Conservation (phyloP, 352 stramenopile species). For the Plasmopara viticola region DNA sequence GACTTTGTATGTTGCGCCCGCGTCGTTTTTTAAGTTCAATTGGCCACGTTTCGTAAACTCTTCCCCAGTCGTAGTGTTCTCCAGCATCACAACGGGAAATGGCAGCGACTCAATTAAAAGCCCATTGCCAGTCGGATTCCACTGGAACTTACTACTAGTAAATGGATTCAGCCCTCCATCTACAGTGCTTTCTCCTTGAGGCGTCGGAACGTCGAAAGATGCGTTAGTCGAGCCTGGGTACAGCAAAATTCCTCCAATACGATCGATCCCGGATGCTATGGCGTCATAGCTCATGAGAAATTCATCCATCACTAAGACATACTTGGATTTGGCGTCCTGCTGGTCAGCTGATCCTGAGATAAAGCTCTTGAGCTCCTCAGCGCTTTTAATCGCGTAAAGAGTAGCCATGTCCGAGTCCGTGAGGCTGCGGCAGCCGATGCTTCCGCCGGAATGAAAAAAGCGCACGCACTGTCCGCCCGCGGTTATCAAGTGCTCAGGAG, state of each 20-base stretch:
- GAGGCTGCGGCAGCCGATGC: constrained; percentile 56
- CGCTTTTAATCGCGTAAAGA: constrained; percentile 42
- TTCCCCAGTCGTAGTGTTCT: constrained; percentile 28
- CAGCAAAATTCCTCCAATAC: constrained; percentile 53
- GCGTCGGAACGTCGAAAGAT: constrained; percentile 42
- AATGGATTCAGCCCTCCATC: constrained; percentile 73
- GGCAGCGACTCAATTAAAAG: constrained; percentile 37
- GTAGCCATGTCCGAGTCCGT: constrained; percentile 47
- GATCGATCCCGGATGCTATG: constrained; percentile 20
- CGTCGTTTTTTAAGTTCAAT: constrained; percentile 41
- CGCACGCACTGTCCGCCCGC: constrained; percentile 68
- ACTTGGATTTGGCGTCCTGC: constrained; percentile 31
- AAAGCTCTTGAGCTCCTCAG: constrained; percentile 41
- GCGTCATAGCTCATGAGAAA: constrained; percentile 38
- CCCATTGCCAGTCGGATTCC: constrained; percentile 54
- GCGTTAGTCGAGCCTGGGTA: constrained; percentile 49
- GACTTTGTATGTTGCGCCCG: constrained; percentile 56
- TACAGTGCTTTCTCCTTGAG: constrained; percentile 53
- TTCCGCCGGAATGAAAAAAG: constrained; percentile 64
- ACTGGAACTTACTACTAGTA: constrained; percentile 37
- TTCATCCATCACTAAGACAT: constrained; percentile 64
- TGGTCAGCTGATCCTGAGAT: constrained; percentile 19
- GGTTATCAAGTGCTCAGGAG: constrained; percentile 55
- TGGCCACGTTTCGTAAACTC: constrained; percentile 48
- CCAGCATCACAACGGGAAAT: constrained; percentile 66